phyloP scores from a whole-genome alignment of 164 flowering plant species.

The Hamamelis virginiana region DNA sequence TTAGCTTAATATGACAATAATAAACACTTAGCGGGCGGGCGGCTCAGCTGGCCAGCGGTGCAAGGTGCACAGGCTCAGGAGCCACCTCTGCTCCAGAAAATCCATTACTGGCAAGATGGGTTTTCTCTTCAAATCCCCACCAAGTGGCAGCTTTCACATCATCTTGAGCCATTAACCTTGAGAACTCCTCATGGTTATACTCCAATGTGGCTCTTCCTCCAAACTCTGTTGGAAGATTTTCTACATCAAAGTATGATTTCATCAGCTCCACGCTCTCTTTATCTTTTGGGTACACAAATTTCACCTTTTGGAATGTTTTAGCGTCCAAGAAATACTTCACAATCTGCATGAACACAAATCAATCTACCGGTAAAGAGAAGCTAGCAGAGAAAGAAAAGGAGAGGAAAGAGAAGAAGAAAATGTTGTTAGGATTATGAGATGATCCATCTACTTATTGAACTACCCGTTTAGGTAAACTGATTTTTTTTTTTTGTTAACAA shows the following conservation, averaged over 20 bases:
- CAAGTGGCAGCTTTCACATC: slow-evolving; percentile 58
- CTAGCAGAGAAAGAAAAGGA: neutral
- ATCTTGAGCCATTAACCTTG: slow-evolving; percentile 73
- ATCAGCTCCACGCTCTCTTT: slow-evolving; percentile 78
- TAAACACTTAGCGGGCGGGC: neutral
- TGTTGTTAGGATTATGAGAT: too few relatives aligned
- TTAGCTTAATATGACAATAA: neutral
- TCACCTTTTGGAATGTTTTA: slow-evolving; percentile 84
- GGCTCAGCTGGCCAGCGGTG: slow-evolving; percentile 21
- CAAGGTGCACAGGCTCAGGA: slow-evolving; percentile 45
- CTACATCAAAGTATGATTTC: slow-evolving; percentile 67
- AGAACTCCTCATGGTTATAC: slow-evolving; percentile 86
- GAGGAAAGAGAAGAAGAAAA: neutral
- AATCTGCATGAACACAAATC: slow-evolving; percentile 40
- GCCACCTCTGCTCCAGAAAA: slow-evolving; percentile 48
- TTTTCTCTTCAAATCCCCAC: slow-evolving; percentile 60
- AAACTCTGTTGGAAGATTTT: slow-evolving; percentile 79
- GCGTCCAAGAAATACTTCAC: slow-evolving; percentile 81
- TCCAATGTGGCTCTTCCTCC: slow-evolving; percentile 65
- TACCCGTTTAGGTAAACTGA: too few relatives aligned
- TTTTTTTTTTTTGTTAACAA: too few relatives aligned
- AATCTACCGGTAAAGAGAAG: neutral
- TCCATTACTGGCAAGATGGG: slow-evolving; percentile 26
- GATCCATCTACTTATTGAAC: too few relatives aligned
- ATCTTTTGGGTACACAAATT: slow-evolving; percentile 82